Base-by-base conservation (phyloP, 495 filamentous ascomycete species). In the Xylaria bambusicola region DNA sequence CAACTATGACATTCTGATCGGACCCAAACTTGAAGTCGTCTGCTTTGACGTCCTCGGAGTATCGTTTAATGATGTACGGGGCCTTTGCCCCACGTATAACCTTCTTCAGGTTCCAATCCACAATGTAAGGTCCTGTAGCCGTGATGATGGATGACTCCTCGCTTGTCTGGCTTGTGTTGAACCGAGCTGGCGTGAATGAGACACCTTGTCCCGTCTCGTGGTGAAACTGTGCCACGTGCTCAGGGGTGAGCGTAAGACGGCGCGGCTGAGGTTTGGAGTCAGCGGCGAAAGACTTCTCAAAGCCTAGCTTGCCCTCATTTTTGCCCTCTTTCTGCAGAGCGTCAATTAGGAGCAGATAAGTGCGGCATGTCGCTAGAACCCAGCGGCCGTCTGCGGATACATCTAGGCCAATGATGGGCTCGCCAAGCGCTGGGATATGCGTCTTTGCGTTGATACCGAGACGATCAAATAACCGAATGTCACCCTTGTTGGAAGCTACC, bases 371-470 rank as follows among this genome's bases (percentile, higher is more conserved):
- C 20, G 88, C 95, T 15, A 98, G 85, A 13, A 98, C 80, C 93
- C 93, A 98, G 62, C 91, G 87, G 53, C 94, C 94, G 74, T 98
- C 92, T 23, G 93, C 93, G 51, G 88, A 92, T 20, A 96, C 91
- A 69, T 98, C 94, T 33, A 98, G 81, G 62, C 95, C 94, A 58
- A 96, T 90, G 67, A 98, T 97, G 38, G 92, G 84, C 67, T 98
- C 94, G 54, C 94, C 94, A 48, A 98, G 86, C 15, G 95, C 93
- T 6, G 94, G 94, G 62, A 98, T 93, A 56, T 93, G 89, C 1
- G 94, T 97, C 80, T 98, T 98, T 17, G 94, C 94, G 66, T 96
- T 96, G 75, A 98, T 93, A 13, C 95, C 95, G 2, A 98, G 84
- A 31, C 91, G 89, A 73, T 98, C 95, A 68, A 98, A 98, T 70